A percentile compares a stretch with the other conserved stretches of the same genome.
These are phyloP conservation scores for Camellia sinensis DNA, from an alignment of 148 eudicot species.

Conservation along the genomic window DNA sequence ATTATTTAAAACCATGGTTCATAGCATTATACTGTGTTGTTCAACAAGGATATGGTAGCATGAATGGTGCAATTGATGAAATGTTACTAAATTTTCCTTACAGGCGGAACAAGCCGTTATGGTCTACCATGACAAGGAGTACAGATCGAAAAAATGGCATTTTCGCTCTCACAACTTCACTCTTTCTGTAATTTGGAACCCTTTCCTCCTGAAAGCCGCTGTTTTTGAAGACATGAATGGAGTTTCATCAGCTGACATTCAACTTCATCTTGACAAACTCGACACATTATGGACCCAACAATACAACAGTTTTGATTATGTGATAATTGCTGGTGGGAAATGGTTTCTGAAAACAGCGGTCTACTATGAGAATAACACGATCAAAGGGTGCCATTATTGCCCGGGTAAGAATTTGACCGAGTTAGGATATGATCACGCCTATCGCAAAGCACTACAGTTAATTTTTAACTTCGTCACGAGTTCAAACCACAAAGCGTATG, in stretches of 20 bases:
- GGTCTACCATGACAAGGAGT: constrained; percentile 66
- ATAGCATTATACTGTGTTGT: neutral
- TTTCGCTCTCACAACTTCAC: constrained; percentile 72
- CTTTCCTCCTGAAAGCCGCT: constrained; percentile 59
- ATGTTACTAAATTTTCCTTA: neutral
- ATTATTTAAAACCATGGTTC: neutral
- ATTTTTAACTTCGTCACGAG: constrained; percentile 35
- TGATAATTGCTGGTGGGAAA: constrained; percentile 59
- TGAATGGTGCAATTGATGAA: neutral
- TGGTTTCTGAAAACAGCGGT: constrained; percentile 72
- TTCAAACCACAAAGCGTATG: constrained; percentile 39
- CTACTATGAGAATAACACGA: constrained; percentile 54
- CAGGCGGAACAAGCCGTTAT: constrained; percentile 68
- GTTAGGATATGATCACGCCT: constrained; percentile 57
- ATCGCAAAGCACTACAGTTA: constrained; percentile 36
- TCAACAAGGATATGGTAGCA: neutral
- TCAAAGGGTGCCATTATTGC: constrained; percentile 73
- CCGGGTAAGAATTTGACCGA: constrained; percentile 51
- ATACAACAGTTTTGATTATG: constrained; percentile 50
- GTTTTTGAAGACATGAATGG: constrained; percentile 66
- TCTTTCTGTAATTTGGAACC: constrained; percentile 66
- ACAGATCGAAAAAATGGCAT: constrained; percentile 56
- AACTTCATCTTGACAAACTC: constrained; percentile 68
- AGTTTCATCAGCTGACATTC: constrained; percentile 41
- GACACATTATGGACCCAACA: constrained; percentile 56